A percentile compares a stretch with the other conserved stretches of the same genome.
Evolutionary conservation across 2,329 filamentous ascomycete genomes (phyloP).

Genomic region (Cercospora sp.): DNA sequence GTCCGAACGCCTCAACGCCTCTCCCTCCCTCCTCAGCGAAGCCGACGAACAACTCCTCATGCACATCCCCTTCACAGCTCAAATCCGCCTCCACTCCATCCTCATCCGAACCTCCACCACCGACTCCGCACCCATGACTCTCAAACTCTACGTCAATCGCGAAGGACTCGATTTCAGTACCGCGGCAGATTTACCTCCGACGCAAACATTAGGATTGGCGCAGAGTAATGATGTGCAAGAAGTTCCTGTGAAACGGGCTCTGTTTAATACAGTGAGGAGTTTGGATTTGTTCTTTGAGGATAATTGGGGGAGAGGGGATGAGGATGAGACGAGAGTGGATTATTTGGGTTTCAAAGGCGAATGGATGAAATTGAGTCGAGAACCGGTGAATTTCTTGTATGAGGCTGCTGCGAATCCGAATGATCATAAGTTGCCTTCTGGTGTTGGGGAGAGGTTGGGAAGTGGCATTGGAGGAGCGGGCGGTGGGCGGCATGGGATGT

Average conservation of each 20-base stretch:
- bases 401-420: conserved; percentile 89
- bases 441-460: conserved; percentile 38
- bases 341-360: conserved; percentile 94
- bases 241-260: conserved; percentile 79
- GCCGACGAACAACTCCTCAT: conserved; percentile 93
- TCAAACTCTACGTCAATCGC: conserved; percentile 86
- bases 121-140: conserved; percentile 70
- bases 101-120: conserved; percentile 76
- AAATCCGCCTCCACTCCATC: conserved; percentile 88
- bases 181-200: conserved; percentile 60
- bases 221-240: conserved; percentile 82
- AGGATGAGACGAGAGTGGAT: conserved; percentile 73
- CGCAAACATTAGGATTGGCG: conserved; percentile 74
- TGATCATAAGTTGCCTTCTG: conserved; percentile 66
- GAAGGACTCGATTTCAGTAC: conserved; percentile 81
- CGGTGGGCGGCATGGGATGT: conserved; percentile 26
- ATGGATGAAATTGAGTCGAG: conserved; percentile 81
- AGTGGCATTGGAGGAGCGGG: conserved; percentile 38
- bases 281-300: conserved; percentile 87
- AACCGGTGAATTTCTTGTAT: conserved; percentile 84
- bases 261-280: conserved; percentile 81
- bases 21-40: conserved; percentile 80
- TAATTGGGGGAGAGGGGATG: conserved; percentile 76
- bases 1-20: conserved; percentile 69
- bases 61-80: conserved; percentile 90